phyloP scores from a whole-genome alignment of 2,329 filamentous ascomycete species.

The Fusarium sp. region DNA sequence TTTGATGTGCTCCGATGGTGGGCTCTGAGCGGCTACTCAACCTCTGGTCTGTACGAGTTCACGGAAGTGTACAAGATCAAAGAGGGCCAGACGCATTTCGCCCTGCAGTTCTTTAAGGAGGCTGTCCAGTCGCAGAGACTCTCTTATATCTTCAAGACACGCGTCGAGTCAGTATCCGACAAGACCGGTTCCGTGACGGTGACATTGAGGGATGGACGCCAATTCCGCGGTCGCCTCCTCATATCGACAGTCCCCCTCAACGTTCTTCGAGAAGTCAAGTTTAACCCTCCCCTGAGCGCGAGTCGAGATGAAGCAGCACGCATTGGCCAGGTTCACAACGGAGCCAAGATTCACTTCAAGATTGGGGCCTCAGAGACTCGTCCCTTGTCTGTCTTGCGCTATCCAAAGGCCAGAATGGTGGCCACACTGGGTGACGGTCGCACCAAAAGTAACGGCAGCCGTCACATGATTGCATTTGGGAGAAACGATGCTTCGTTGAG shows the following conservation, averaged over 20 bases:
- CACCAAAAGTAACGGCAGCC: background rate
- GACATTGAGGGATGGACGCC: background rate
- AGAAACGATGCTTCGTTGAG: background rate
- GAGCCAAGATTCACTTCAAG: background rate
- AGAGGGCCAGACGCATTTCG: background rate
- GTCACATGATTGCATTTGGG: background rate
- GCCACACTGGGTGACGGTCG: background rate
- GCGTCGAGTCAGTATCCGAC: background rate
- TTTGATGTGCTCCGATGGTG: background rate
- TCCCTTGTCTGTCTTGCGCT: background rate
- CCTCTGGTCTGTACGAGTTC: background rate
- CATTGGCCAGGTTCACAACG: background rate
- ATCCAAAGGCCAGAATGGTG: background rate
- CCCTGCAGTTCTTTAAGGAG: background rate
- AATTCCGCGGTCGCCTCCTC: background rate
- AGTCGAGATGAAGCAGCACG: background rate
- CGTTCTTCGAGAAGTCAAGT: background rate
- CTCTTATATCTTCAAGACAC: background rate
- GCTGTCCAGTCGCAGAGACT: background rate
- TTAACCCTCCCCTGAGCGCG: background rate
- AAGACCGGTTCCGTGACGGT: background rate
- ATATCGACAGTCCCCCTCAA: background rate
- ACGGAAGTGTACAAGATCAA: background rate
- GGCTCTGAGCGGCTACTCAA: background rate
- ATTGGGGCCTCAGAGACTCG: background rate